phyloP scores from a whole-genome alignment of 2,329 filamentous ascomycete species.

The Colletotrichum musae region DNA sequence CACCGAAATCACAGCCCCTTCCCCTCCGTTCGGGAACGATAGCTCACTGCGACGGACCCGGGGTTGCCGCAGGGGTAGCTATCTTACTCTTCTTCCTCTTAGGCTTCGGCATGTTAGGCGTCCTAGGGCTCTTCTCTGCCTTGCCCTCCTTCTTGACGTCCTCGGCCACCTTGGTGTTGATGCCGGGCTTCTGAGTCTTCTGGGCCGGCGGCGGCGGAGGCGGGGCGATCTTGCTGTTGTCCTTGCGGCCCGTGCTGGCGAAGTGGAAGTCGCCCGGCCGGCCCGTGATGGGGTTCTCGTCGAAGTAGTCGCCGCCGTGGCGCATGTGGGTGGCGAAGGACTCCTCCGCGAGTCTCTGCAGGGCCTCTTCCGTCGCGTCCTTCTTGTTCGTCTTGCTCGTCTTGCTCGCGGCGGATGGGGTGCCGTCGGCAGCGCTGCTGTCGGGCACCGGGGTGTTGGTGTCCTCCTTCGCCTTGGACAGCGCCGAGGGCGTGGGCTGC shows the following conservation, averaged over 20 bases:
- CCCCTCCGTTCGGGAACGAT: neutral
- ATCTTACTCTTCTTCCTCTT: slow-evolving; percentile 66
- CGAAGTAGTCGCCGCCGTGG: slow-evolving; percentile 75
- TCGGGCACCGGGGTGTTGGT: slow-evolving; percentile 63
- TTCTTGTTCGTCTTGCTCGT: slow-evolving; percentile 48
- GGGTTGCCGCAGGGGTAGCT: slow-evolving; percentile 34
- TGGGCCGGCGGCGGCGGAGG: slow-evolving; percentile 32
- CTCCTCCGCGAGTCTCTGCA: slow-evolving; percentile 68
- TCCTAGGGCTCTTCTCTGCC: slow-evolving; percentile 60
- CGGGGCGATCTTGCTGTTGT: slow-evolving; percentile 47
- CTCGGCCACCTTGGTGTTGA: slow-evolving; percentile 60
- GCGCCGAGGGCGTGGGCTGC: slow-evolving; percentile 48
- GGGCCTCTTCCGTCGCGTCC: slow-evolving; percentile 54
- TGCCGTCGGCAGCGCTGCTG: slow-evolving; percentile 44
- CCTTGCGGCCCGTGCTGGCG: slow-evolving; percentile 71
- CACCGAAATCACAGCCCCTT: neutral
- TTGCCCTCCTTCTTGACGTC: slow-evolving; percentile 61
- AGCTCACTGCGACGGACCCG: slow-evolving; percentile 25
- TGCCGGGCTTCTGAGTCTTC: slow-evolving; percentile 45
- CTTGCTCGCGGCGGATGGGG: slow-evolving; percentile 42
- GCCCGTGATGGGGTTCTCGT: slow-evolving; percentile 78
- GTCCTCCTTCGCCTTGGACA: slow-evolving; percentile 44
- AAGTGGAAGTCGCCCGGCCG: slow-evolving; percentile 77
- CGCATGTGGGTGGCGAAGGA: slow-evolving; percentile 70
- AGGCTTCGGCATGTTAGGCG: slow-evolving; percentile 57